These are phyloP conservation scores for Eucalyptus guilfoylei DNA, from an alignment of 345 rosid genomes.

Conservation along the genomic window DNA sequence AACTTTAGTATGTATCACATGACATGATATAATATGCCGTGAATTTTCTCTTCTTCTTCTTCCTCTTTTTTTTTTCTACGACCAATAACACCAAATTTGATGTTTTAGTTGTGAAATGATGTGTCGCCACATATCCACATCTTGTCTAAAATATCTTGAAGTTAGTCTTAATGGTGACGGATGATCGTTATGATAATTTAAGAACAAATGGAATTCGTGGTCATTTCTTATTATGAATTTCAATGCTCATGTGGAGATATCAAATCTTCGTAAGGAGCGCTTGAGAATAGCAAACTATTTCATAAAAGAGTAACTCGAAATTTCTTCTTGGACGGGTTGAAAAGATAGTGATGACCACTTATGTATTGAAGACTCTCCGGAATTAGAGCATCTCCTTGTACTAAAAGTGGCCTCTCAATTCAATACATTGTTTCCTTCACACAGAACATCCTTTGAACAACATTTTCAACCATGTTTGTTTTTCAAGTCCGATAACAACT, in stretches of 20 bases:
- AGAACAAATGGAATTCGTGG: too few species aligned
- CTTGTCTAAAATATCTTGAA: too few species aligned
- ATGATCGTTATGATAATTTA: too few species aligned
- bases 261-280: neutral
- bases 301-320: neutral
- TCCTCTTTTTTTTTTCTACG: rapidly evolving
- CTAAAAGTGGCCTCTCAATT: neutral
- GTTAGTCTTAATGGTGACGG: too few species aligned
- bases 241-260: neutral
- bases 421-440: too few species aligned
- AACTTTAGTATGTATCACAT: neutral
- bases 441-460: too few species aligned
- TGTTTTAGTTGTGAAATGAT: neutral
- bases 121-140: neutral
- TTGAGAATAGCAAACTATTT: neutral
- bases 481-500: too few species aligned
- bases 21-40: neutral
- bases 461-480: too few species aligned
- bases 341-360: neutral
- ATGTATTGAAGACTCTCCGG: neutral
- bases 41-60: too few species aligned
- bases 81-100: neutral
- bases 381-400: neutral
- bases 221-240: too few species aligned
- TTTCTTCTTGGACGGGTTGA: neutral